Conservation (phyloP, 768 basidiomycete genomes). For the Suillus subaureus region DNA sequence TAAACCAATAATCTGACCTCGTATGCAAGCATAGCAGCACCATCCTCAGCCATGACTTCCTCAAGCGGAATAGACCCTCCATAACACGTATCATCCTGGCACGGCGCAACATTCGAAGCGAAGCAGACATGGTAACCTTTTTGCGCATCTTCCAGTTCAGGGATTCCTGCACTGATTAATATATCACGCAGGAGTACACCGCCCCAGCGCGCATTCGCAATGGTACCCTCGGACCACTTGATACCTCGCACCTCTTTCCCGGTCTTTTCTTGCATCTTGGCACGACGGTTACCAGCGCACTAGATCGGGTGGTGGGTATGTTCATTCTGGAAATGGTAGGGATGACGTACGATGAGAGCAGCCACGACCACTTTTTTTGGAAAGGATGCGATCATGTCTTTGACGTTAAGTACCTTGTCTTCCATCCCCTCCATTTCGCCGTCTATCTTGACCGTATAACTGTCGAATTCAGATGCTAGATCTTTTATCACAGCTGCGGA, state of each 20-base stretch:
- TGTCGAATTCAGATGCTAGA: conserved; percentile 20
- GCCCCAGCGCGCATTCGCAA: conserved; percentile 69
- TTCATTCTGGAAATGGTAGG: conserved; percentile 3
- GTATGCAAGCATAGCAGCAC: conserved; percentile 62
- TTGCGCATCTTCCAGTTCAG: conserved; percentile 21
- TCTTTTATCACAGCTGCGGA: conserved; percentile 30
- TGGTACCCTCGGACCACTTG: conserved; percentile 68
- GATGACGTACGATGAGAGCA: conserved; percentile 53
- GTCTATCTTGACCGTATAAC: conserved; percentile 31
- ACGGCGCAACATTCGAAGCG: conserved; percentile 57
- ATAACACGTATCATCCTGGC: conserved; percentile 63
- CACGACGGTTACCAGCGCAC: conserved; percentile 72
- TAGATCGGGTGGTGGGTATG: conserved; percentile 10
- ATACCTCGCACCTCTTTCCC: conserved; percentile 52
- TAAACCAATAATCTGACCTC: conserved; percentile 41
- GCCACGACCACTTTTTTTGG: conserved; percentile 43
- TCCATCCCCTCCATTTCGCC: conserved; percentile 22
- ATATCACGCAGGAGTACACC: conserved; percentile 62
- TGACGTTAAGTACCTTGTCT: conserved; percentile 18
- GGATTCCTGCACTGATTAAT: conserved; percentile 47
- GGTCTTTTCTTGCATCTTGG: conserved; percentile 62
- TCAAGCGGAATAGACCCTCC: conserved; percentile 63
- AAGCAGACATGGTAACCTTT: conserved; percentile 56
- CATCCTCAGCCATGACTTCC: conserved; percentile 47
- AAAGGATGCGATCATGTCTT: conserved; percentile 23